Evolutionary conservation across 2,329 filamentous ascomycete species (phyloP), one percentile per base, ranked within the genome.

Genomic region (Chaetomium sp.): DNA sequence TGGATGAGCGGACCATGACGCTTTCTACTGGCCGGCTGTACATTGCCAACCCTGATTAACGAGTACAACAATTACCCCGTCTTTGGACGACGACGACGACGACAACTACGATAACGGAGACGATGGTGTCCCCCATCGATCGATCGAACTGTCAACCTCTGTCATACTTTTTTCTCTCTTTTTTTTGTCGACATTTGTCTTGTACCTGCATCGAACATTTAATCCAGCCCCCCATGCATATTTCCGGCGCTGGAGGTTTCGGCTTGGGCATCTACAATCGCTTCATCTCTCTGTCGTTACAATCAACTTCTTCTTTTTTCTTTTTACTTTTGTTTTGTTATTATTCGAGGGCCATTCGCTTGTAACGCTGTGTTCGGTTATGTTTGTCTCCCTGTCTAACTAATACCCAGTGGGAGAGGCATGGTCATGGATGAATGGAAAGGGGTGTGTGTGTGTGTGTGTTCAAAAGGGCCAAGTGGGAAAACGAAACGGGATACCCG

Each of bases 11-110:
- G 66, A 88, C 87, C 5, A 86, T 84, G 71, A 91, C 88, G 1
- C 85, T 94, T 69, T 84, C 81, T 19, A 79, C 82, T 34, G 84
- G 84, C 49, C 81, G 89, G 59, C 78, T 95, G 56, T 94, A 88
- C 70, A 91, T 95, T 67, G 89, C 89, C 64, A 95, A 95, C 71
- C 89, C 89, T 14, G 89, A 94, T 70, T 81, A 72, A 76, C 58
- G 34, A n/a, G 5, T 10, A 42, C 40, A 34, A 27, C 19, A 27
- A 27, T 27, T 27, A 27, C 19, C 19, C 19, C 19, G 19, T 27
- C 19, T 27, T 27, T 27, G 19, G 19, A 27, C 19, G 19, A 27
- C 12, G 14, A 14, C n/a, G n/a, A 32, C 10, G 2, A 12, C 11
- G 14, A 46, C 14, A 10, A 11, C 19, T 37, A 7, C 34, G 6